Conservation (phyloP, 352 stramenopile species). For the Bremia lactucae region DNA sequence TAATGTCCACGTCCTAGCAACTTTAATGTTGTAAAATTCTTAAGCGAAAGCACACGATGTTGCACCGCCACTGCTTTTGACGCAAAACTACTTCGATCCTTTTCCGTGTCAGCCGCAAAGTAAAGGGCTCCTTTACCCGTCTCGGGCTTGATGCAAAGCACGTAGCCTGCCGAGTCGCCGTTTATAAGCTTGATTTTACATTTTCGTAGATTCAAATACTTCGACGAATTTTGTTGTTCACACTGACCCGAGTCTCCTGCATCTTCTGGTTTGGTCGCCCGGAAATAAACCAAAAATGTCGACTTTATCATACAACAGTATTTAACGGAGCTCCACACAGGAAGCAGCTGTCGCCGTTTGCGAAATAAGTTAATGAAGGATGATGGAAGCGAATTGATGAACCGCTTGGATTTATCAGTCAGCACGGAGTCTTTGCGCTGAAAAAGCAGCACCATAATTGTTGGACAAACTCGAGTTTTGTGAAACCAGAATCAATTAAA, state of each 20-base stretch:
- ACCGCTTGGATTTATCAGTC: constrained; percentile 71
- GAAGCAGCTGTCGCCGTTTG: constrained; percentile 71
- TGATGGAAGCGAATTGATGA: constrained; percentile 75
- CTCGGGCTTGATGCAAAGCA: constrained; percentile 65
- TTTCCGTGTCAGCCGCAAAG: constrained; percentile 76
- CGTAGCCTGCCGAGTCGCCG: constrained; percentile 68
- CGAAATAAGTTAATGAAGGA: constrained; percentile 80
- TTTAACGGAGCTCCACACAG: constrained; percentile 76
- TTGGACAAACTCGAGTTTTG: too few species aligned
- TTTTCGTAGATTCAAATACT: constrained; percentile 72
- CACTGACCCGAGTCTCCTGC: constrained; percentile 8
- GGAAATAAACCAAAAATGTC: constrained; percentile 77
- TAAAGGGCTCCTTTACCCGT: constrained; percentile 52
- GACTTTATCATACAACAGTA: constrained; percentile 86
- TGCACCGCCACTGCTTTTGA: constrained; percentile 44
- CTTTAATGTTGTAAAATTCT: constrained; percentile 75
- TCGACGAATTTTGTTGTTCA: constrained; percentile 28
- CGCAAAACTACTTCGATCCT: constrained; percentile 74
- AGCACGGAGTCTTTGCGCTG: constrained; percentile 51
- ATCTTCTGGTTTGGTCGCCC: constrained; percentile 50
- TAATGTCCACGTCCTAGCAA: constrained; percentile 78
- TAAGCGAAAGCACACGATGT: constrained; percentile 39
- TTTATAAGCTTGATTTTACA: constrained; percentile 72
- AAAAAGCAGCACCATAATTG: constrained; percentile 75
- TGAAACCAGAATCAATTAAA: constrained; percentile 1